A percentile compares a stretch with the other conserved stretches of the same genome.
Evolutionary conservation across 1,284 basidiomycete genomes (phyloP).

Genomic region (Trichosporon sp.): DNA sequence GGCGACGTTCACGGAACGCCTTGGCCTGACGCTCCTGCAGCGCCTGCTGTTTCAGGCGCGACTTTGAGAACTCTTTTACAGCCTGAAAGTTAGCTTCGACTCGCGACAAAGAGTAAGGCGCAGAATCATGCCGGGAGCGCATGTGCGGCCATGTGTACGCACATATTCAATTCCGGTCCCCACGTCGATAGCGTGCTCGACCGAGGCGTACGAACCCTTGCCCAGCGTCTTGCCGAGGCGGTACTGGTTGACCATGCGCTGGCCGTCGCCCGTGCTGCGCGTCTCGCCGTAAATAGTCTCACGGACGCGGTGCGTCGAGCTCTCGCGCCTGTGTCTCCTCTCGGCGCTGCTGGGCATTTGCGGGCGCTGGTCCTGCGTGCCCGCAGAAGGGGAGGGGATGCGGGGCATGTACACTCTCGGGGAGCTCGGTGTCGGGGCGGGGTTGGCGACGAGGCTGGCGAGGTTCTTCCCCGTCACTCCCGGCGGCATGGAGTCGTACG

Average conservation of each 20-base stretch:
- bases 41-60: slow-evolving; percentile 50
- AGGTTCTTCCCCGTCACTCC: background rate
- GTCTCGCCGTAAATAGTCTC: slow-evolving; percentile 54
- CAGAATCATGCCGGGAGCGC: no score
- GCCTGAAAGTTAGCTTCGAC: slow-evolving; percentile 39
- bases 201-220: slow-evolving; percentile 55
- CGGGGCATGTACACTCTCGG: slow-evolving; percentile 22
- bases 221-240: slow-evolving; percentile 54
- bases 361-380: slow-evolving; percentile 10
- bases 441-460: slow-evolving; percentile 20
- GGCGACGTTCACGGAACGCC: slow-evolving; percentile 26
- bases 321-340: slow-evolving; percentile 42
- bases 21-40: slow-evolving; percentile 42
- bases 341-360: background rate
- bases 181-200: slow-evolving; percentile 54
- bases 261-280: slow-evolving; percentile 47
- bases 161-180: slow-evolving; percentile 55
- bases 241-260: slow-evolving; percentile 56
- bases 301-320: slow-evolving; percentile 50
- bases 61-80: slow-evolving; percentile 58
- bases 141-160: slow-evolving; percentile 25
- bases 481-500: slow-evolving; percentile 1
- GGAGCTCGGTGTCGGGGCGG: slow-evolving; percentile 19
- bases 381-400: slow-evolving; percentile 21
- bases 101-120: no score